Evolutionary conservation across 2,329 filamentous ascomycete species (phyloP), one percentile per base, ranked within the genome.

Genomic region (Hypoxylon sp.): DNA sequence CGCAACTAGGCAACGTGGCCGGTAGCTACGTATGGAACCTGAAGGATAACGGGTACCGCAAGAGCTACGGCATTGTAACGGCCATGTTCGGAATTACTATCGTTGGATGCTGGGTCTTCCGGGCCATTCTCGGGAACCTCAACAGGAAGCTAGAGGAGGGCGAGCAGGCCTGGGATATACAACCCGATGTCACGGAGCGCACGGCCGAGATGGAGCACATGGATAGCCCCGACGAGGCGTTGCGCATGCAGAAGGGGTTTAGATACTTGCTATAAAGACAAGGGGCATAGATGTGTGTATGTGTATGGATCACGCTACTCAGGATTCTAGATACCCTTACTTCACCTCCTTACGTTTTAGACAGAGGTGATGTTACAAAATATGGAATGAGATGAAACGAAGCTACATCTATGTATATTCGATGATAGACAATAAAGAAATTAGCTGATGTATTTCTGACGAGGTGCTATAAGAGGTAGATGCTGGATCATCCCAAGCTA

Each of bases 1-100:
- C 81, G 41, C 86, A 87, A 78, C 79, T 88, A 2, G 85, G 85
- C 55, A 88, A 87, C 72, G 81, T 87, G 0, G 87, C 87, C 0
- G 88, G 88, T 1, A 86, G 83, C 0, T 90, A 90, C 71, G 87
- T 90, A 2, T 90, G 88, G 88, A 78, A 82, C 55, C 80, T 90
- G 52, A 78, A 81, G 23, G 86, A 83, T 0, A 84, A 90, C 66
- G 88, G 88, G 0, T 90, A 83, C 79, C 83, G 88, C 68, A 84
- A 87, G 78, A 89, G 86, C 65, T 90, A 90, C 71, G 88, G 86
- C 3, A 88, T 90, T 61, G 88, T 90, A 4, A 83, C 85, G 12
- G 81, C 86, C 72, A 90, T 90, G 88, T 90, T 89, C 71, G 86
- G 85, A 2, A 70, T 87, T 41, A 86, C 88, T 0, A 83, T 88